These are phyloP conservation scores for Colletotrichum ledebouriae DNA, from an alignment of 2,329 filamentous ascomycete genomes.

Conservation along the genomic window DNA sequence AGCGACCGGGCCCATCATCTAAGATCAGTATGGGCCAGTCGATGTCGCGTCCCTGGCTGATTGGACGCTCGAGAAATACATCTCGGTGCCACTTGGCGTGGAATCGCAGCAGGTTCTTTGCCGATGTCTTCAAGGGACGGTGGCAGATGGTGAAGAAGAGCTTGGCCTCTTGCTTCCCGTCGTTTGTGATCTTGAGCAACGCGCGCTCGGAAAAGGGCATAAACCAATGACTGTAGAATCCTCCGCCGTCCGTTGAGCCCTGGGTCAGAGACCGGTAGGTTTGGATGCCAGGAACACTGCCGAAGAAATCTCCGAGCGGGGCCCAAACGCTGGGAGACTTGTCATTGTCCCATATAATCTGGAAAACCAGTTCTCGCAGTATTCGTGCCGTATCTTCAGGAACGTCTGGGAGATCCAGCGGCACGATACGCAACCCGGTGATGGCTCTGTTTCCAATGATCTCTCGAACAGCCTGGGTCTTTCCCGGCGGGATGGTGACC, in stretches of 20 bases:
- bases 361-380: constrained; percentile 30
- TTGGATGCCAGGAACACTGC: constrained; percentile 36
- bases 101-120: constrained; percentile 26
- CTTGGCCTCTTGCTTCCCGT: constrained; percentile 32
- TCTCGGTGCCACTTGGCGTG: constrained; percentile 39
- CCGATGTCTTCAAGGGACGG: constrained; percentile 19
- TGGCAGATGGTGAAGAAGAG: constrained; percentile 30
- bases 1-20: constrained; percentile 27
- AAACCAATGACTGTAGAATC: constrained; percentile 39
- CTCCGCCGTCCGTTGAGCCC: constrained; percentile 37
- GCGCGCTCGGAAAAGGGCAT: constrained; percentile 38
- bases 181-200: constrained; percentile 29
- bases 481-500: constrained; percentile 22
- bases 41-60: constrained; percentile 27
- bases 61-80: constrained; percentile 30
- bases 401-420: constrained; percentile 17
- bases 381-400: background rate
- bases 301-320: constrained; percentile 35
- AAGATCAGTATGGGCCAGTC: constrained; percentile 36
- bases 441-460: constrained; percentile 37
- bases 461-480: constrained; percentile 9
- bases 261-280: constrained; percentile 32
- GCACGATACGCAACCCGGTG: constrained; percentile 32
- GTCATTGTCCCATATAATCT: constrained; percentile 34
- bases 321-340: constrained; percentile 35